Percentiles rank a stretch among this genome's conserved stretches.
Evolutionary conservation across 1,284 basidiomycete species (phyloP).

Genomic region (Ceraceosorus guamensis): DNA sequence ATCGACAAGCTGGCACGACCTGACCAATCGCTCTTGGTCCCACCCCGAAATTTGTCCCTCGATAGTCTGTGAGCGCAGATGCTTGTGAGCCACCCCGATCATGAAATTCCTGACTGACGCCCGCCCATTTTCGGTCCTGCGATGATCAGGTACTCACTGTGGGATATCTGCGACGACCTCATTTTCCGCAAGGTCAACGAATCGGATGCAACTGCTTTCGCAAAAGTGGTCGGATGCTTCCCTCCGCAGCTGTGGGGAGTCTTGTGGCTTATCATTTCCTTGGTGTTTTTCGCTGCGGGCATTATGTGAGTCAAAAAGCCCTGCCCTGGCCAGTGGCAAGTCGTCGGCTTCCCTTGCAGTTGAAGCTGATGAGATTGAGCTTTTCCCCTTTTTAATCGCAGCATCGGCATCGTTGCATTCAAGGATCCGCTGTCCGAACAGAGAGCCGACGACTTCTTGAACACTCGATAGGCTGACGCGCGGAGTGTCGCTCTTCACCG

Average conservation of each 20-base stretch:
- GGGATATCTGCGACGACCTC: constrained; percentile 64
- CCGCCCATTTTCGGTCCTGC: too few species aligned
- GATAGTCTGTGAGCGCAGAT: constrained; percentile 1
- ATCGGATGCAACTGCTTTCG: constrained; percentile 84
- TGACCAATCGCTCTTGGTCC: constrained; percentile 30
- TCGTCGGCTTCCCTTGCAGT: too few species aligned
- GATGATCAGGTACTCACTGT: too few species aligned
- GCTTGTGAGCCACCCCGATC: constrained; percentile 51
- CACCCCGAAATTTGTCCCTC: constrained; percentile 55
- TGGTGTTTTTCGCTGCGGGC: too few species aligned
- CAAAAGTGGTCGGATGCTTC: constrained; percentile 67
- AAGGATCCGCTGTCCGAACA: constrained; percentile 35
- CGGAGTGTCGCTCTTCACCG: too few species aligned
- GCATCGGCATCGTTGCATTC: constrained; percentile 30
- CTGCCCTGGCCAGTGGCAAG: too few species aligned
- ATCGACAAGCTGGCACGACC: constrained; percentile 35
- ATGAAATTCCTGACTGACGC: too few species aligned
- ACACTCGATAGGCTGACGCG: too few species aligned
- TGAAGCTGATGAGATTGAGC: too few species aligned
- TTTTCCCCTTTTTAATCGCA: too few species aligned
- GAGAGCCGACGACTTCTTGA: constrained; percentile 27
- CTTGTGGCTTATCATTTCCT: constrained; percentile 77
- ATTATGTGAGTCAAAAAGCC: too few species aligned
- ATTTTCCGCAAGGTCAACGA: constrained; percentile 78
- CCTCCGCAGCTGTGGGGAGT: constrained; percentile 55